Evolutionary conservation across 139 green algal genomes (phyloP), one percentile per base, ranked within the genome.

Genomic region (Chlamydomonas asymmetrica): DNA sequence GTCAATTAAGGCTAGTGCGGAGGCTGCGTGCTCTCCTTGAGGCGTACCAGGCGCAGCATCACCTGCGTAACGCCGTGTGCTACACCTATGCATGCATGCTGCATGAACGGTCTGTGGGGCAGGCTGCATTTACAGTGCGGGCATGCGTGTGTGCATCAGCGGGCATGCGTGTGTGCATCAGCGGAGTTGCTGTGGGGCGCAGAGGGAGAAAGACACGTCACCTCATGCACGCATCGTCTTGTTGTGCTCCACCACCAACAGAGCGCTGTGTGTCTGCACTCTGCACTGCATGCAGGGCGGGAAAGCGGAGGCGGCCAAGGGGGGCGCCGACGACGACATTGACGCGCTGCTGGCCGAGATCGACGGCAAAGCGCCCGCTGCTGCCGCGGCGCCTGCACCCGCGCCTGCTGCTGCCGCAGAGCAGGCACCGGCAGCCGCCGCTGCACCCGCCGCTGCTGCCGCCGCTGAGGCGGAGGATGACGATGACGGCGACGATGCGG

Each of bases 331-430:
- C 8, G 87, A 90, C 27, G 89, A 93, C 62, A 79, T 94, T 35
- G 91, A 93, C 67, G 85, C 86, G 0, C 73, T 94, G 72, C 80
- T 94, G 34, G 91, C 89, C 9, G 71, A 89, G 69, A 71, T 94
- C 6, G 88, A 93, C 49, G 90, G 82, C 54, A 41, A 83, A 81
- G 52, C 57, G 50, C 41, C 68, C n/a, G 35, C 75, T 49, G 67
- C 60, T 8, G 71, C 50, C 41, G 49, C 40, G 41, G 41, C 43
- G 41, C 8, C 49, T 63, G 74, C 66, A 32, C 43, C 49, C 29
- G 72, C 71, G 54, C 66, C 66, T 60, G 54, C 79, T n/a, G 48
- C 64, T 34, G 45, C 78, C 22, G 66, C 79, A 22, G 76, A 63
- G 4, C 22, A 54, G 16, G 50, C 78, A 7, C 81, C 67, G 3